A percentile compares a stretch with the other conserved stretches of the same genome.
phyloP scores from a whole-genome alignment of 352 stramenopile species.

The Pythium dissotocum region DNA sequence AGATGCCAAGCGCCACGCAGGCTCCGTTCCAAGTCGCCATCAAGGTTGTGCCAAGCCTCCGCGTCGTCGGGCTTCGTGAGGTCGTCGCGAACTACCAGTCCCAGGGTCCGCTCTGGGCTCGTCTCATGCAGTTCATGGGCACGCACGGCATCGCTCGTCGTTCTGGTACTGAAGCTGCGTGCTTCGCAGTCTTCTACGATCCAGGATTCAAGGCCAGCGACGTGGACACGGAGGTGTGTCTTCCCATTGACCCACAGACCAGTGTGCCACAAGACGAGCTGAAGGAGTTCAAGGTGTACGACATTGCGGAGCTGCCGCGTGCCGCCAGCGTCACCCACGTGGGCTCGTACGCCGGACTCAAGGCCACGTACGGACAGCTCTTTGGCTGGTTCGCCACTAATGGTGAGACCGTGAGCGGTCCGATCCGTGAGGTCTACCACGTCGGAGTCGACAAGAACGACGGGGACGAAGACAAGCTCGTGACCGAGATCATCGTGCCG shows the following conservation, averaged over 20 bases:
- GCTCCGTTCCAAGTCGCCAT: slow-evolving; percentile 13
- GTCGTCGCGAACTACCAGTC: slow-evolving; percentile 50
- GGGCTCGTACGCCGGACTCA: slow-evolving; percentile 33
- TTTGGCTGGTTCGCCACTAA: slow-evolving; percentile 42
- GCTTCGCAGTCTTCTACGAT: slow-evolving; percentile 50
- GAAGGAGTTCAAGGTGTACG: slow-evolving; percentile 29
- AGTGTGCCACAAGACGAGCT: slow-evolving; percentile 15
- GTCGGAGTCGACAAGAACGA: slow-evolving; percentile 29
- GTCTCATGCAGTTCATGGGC: slow-evolving; percentile 32
- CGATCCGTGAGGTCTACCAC: slow-evolving; percentile 44
- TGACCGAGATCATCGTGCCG: slow-evolving; percentile 25
- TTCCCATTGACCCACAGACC: slow-evolving; percentile 34
- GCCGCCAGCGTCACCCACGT: slow-evolving; percentile 40
- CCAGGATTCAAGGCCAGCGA: slow-evolving; percentile 35
- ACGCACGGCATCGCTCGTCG: slow-evolving; percentile 22
- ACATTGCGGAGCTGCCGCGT: slow-evolving; percentile 23
- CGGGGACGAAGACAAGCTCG: slow-evolving; percentile 6
- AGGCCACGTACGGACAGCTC: slow-evolving; percentile 33
- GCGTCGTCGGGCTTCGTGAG: slow-evolving; percentile 39
- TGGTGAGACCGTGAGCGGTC: slow-evolving; percentile 29
- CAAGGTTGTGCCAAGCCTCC: slow-evolving; percentile 34
- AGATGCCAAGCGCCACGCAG: not conserved
- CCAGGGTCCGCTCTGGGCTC: slow-evolving; percentile 40
- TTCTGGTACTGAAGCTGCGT: slow-evolving; percentile 18
- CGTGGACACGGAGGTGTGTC: slow-evolving; percentile 56